These are phyloP conservation scores for Leersia perrieri DNA, from an alignment of 176 grass and related monocot species.

Conservation along the genomic window DNA sequence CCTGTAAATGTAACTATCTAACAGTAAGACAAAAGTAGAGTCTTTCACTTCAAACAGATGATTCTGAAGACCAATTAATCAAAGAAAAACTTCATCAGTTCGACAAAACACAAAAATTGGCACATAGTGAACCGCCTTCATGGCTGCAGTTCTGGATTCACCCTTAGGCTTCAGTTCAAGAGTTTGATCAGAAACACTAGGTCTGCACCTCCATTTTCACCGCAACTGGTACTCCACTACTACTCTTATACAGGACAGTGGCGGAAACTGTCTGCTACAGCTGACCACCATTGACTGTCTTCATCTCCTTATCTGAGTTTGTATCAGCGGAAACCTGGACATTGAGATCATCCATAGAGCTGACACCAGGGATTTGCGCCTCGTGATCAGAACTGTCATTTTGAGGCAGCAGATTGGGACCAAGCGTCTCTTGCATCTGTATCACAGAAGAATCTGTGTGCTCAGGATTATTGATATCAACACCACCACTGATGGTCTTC, in stretches of 20 bases:
- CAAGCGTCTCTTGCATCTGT: not conserved
- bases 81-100: not conserved
- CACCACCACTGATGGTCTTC: too few species aligned
- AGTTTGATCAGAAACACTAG: not conserved
- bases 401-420: not conserved
- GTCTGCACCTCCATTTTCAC: constrained; percentile 2
- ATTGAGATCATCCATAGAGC: not conserved
- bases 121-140: not conserved
- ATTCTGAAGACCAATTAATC: not conserved
- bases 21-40: not conserved
- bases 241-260: not conserved
- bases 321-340: not conserved
- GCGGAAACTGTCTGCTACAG: not conserved
- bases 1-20: not conserved
- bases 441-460: not conserved
- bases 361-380: not conserved
- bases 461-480: not conserved
- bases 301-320: not conserved
- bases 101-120: not conserved
- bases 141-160: not conserved
- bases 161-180: not conserved
- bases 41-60: not conserved
- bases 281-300: not conserved
- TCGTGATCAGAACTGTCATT: not conserved
- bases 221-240: not conserved